Evolutionary conservation across 164 flowering plant species (phyloP), one percentile per base, ranked within the genome.

Genomic region (Magnolia sinica): DNA sequence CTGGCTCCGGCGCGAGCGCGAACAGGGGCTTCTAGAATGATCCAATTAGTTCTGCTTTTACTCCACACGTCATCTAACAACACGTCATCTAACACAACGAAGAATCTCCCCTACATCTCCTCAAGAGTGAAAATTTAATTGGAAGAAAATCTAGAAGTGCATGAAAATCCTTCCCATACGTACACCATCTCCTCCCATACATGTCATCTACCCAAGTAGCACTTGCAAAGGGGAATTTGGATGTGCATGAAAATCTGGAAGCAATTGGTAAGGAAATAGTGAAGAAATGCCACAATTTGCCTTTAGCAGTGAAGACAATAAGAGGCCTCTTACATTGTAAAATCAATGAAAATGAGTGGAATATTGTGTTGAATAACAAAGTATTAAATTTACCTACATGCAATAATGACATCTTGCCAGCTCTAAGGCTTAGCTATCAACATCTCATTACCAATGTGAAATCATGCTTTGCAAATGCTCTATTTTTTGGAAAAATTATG

Each of bases 11-110:
- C 45, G 69, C 22, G 68, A 7, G 29, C 29, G 2, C 2, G 29
- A 27, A 78, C 70, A 8, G 74, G 76, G 68, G 13, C 31, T 18
- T 9, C 19, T 20, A 78, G 64, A 1, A 11, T 27, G 10, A 58
- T 74, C 74, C 74, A 78, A 4, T 70, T 64, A 19, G 1, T 63
- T 19, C 8, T 31, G 16, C 29, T 64, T 49, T 70, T 77, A 70
- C 20, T 78, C 77, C 77, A 74, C n/a, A 78, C 70, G 50, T 74
- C 71, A 78, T 78, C 81, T 13, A 78, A 22, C n/a, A 78, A 74
- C n/a, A 78, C 70, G 50, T 74, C 71, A 78, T 78, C 81, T 13
- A 78, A 22, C n/a, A 78, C 81, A 24, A 74, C 50, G 8, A 78
- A 27, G 50, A 70, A 59, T 70, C 50, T 74, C 70, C 70, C 68